A percentile compares a stretch with the other conserved stretches of the same genome.
Conservation (phyloP, 441 rosid species). For the Syzygium syzygioides region DNA sequence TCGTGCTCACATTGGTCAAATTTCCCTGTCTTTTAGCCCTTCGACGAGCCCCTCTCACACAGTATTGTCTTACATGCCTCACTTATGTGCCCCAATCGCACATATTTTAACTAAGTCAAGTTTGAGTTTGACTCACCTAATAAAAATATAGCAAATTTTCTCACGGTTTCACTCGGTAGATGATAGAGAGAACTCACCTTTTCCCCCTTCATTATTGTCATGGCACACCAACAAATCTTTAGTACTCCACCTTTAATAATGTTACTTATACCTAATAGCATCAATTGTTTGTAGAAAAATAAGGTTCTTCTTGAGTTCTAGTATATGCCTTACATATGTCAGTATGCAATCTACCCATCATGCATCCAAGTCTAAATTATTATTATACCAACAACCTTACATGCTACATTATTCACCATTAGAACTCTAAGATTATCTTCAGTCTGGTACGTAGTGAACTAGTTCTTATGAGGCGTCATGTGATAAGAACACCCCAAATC, state of each 20-base stretch:
- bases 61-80: not conserved
- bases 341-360: not conserved
- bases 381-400: not conserved
- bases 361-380: not conserved
- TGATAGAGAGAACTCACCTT: not conserved
- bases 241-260: not conserved
- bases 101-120: not conserved
- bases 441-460: not conserved
- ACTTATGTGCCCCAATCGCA: not conserved
- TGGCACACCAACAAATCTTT: not conserved
- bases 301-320: not conserved
- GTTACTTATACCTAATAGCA: not conserved
- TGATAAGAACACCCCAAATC: too few relatives aligned
- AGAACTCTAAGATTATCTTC: not conserved
- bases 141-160: too few relatives aligned
- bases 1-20: not conserved
- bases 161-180: not conserved
- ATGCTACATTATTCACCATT: not conserved
- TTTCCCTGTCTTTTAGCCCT: not conserved
- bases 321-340: not conserved
- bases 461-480: not conserved
- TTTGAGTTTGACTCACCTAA: not conserved
- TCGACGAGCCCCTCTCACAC: not conserved
- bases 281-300: not conserved
- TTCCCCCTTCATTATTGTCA: not conserved